phyloP scores from a whole-genome alignment of 345 rosid species.

The Iberis pinnata region DNA sequence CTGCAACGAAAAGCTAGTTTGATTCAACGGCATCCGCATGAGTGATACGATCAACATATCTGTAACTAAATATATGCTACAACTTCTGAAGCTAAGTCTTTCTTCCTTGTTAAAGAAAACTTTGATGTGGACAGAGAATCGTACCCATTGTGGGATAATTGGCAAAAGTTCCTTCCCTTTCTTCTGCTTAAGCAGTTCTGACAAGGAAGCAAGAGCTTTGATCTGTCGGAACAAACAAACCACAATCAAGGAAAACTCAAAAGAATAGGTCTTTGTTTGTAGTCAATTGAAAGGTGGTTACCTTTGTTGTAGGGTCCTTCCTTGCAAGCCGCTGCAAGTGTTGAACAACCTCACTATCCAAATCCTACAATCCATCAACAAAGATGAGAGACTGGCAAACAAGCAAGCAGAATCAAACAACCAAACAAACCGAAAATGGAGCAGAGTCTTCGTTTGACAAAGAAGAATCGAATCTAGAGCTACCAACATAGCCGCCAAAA shows the following conservation, averaged over 20 bases:
- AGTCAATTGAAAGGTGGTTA: slow-evolving; percentile 13
- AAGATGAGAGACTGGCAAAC: slow-evolving; percentile 10
- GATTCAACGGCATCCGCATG: slow-evolving; percentile 2
- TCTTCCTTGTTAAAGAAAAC: slow-evolving; percentile 1
- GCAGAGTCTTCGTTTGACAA: slow-evolving; percentile 39
- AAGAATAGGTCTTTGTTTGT: neutral
- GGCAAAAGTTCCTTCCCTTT: slow-evolving; percentile 57
- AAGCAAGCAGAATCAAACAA: neutral
- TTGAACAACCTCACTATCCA: slow-evolving; percentile 71
- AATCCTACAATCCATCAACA: slow-evolving; percentile 42
- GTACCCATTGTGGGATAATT: slow-evolving; percentile 90
- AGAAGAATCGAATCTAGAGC: slow-evolving; percentile 65
- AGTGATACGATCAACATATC: neutral
- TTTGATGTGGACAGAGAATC: slow-evolving; percentile 8
- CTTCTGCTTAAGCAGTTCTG: slow-evolving; percentile 60
- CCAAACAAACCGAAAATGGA: slow-evolving; percentile 37
- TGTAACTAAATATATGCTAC: neutral
- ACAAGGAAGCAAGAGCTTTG: slow-evolving; percentile 69
- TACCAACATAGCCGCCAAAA: slow-evolving; percentile 84
- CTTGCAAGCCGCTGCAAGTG: slow-evolving; percentile 81
- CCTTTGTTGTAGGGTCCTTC: slow-evolving; percentile 95
- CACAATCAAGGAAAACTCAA: slow-evolving; percentile 5
- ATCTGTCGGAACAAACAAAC: slow-evolving; percentile 48
- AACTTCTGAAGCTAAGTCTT: neutral
- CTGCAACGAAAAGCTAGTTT: neutral